Evolutionary conservation across 2,329 filamentous ascomycete genomes (phyloP).

Genomic region (Sporothrix pallida): DNA sequence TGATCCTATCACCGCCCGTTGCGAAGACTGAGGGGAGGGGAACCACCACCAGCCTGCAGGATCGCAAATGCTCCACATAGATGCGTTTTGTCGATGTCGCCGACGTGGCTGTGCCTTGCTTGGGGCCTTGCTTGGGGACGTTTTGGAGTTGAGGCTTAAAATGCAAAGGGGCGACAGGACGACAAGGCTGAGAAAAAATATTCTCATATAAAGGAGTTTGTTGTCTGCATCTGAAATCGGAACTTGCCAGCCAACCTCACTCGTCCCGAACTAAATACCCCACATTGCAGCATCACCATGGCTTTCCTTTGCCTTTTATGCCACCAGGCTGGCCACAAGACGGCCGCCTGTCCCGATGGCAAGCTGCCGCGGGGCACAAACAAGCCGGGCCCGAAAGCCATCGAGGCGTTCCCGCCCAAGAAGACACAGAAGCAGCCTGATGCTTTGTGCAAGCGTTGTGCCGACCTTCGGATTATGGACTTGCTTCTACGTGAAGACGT

Average conservation of each 20-base stretch:
- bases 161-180: too few species aligned
- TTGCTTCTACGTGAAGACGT: slow-evolving; percentile 22
- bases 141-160: background rate
- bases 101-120: slow-evolving; percentile 3
- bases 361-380: background rate
- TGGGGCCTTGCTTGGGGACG: background rate
- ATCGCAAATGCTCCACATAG: slow-evolving; percentile 17
- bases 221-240: too few species aligned
- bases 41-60: background rate
- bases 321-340: slow-evolving; percentile 29
- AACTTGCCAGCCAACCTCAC: too few species aligned
- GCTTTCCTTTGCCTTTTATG: slow-evolving; percentile 26
- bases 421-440: background rate
- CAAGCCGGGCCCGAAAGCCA: background rate
- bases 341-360: slow-evolving; percentile 21
- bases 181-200: background rate
- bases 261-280: too few species aligned
- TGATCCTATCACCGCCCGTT: slow-evolving; percentile 7
- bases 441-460: slow-evolving; percentile 8
- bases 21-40: slow-evolving; percentile 3
- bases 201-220: background rate
- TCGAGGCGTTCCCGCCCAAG: background rate
- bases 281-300: background rate
- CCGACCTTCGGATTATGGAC: slow-evolving; percentile 8
- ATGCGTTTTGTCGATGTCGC: background rate